Evolutionary conservation across 2,329 filamentous ascomycete species (phyloP).

Genomic region (Colletotrichum sp.): DNA sequence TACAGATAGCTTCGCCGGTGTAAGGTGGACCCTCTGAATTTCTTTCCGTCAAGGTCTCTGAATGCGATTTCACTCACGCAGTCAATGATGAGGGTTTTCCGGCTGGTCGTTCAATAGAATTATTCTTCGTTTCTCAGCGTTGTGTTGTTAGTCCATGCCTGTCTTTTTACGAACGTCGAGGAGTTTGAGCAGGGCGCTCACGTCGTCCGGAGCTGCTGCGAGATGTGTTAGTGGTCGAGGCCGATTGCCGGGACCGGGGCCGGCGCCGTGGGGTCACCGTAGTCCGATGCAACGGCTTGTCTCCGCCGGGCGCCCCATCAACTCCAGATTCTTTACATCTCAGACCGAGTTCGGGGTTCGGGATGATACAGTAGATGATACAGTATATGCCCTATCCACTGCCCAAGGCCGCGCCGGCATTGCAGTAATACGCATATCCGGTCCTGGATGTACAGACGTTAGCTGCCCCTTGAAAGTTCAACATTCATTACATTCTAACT

Average conservation of each 20-base stretch:
- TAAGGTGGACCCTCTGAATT: background rate
- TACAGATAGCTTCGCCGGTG: constrained; percentile 2
- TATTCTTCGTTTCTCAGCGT: background rate
- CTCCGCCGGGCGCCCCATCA: background rate
- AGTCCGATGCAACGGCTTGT: background rate
- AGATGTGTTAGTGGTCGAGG: constrained; percentile 10
- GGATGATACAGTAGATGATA: constrained; percentile 75
- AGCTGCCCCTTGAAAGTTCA: constrained; percentile 15
- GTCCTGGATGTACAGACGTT: constrained; percentile 74
- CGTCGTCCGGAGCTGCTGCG: background rate
- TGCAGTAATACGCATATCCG: constrained; percentile 87
- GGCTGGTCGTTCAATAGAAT: background rate
- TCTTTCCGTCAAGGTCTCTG: background rate
- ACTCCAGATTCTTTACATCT: background rate
- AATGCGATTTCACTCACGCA: background rate
- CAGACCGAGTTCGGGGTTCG: background rate
- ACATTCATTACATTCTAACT: background rate
- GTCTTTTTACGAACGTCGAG: background rate
- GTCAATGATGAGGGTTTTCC: background rate
- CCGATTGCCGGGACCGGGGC: background rate
- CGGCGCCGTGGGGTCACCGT: background rate
- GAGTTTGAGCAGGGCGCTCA: background rate
- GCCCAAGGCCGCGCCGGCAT: constrained; percentile 87
- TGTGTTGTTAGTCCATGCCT: background rate
- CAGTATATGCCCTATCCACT: constrained; percentile 92